Evolutionary conservation across 2,329 filamentous ascomycete species (phyloP).

Genomic region (Aspergillus pseudotamarii): DNA sequence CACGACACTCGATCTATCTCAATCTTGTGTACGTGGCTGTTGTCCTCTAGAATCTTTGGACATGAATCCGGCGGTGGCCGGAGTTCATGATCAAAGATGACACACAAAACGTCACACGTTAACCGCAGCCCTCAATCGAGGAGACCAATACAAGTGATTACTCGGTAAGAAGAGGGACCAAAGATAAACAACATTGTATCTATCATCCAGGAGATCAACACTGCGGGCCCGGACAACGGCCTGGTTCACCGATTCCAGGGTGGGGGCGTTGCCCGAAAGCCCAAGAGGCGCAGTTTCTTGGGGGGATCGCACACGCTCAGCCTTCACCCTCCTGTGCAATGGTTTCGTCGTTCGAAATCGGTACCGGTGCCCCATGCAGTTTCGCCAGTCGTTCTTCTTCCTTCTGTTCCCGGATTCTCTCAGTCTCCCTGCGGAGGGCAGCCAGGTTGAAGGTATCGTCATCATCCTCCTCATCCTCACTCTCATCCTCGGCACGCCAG

Average conservation of each 20-base stretch:
- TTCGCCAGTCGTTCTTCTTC: constrained; percentile 70
- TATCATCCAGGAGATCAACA: constrained; percentile 30
- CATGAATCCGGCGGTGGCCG: neutral
- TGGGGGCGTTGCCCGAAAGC: constrained; percentile 28
- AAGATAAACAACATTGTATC: constrained; percentile 24
- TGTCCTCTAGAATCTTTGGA: constrained; percentile 14
- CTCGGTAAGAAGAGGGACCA: constrained; percentile 13
- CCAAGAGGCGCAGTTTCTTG: constrained; percentile 31
- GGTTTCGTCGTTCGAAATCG: constrained; percentile 20
- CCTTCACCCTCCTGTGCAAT: constrained; percentile 30
- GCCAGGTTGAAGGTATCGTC: constrained; percentile 75
- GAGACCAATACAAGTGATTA: constrained; percentile 25
- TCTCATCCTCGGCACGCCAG: constrained; percentile 71
- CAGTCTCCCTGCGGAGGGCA: constrained; percentile 81
- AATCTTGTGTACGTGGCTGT: constrained; percentile 25
- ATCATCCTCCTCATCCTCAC: constrained; percentile 63
- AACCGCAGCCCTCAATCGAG: constrained; percentile 27
- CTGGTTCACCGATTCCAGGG: constrained; percentile 23
- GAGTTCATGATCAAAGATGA: constrained; percentile 19
- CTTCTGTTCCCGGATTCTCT: constrained; percentile 70
- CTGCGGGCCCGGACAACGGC: constrained; percentile 23
- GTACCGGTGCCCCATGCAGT: constrained; percentile 32
- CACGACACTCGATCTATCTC: constrained; percentile 29
- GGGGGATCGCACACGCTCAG: constrained; percentile 25
- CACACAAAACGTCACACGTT: constrained; percentile 22